Evolutionary conservation across 805 yeast genomes (phyloP), one percentile per base, ranked within the genome.

Genomic region (Candida easanensis): DNA sequence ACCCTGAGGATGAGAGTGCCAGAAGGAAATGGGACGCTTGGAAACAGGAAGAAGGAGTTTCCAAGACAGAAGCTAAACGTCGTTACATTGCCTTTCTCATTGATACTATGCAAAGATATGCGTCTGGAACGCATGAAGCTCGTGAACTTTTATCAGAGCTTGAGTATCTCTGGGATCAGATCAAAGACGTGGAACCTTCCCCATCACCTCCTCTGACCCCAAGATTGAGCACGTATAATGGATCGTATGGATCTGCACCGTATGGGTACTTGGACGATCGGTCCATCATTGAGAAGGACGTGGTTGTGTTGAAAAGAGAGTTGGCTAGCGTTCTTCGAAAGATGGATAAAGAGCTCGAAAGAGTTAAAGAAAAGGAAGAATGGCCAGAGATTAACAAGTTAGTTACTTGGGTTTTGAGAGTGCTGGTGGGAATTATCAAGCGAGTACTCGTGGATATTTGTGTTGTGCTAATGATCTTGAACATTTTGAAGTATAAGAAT

Each of bases 11-110:
- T 54, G 82, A 75, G 50, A 82, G 81, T 4, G 84, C 83, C 9
- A 76, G 77, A 56, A 74, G 79, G 52, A 87, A 88, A 60, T 85
- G 52, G 51, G 90, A 84, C 53, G 88, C 95, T 0, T 88, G 96
- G 96, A 79, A 82, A 50, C 61, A 74, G 19, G 86, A 84, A 54
- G 78, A 80, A 49, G 95, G 95, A 0, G 56, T 84, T 21, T 56
- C 79, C 16, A 74, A 72, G 46, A 77, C 83, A 0, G 88, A 84
- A 53, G 95, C 95, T 3, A 87, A 88, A 60, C 68, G 84, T 34
- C 65, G 72, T 38, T 88, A 88, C 60, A 82, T 87, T 21, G 71
- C 80, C 30, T 78, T 71, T 48, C 71, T 88, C 31, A 77, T 88
- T 21, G 82, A 81, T 38, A 82, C 93, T 6, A 83, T 88, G 89